phyloP scores from a whole-genome alignment of 23 red algal species.

The Chondrus crispus region DNA sequence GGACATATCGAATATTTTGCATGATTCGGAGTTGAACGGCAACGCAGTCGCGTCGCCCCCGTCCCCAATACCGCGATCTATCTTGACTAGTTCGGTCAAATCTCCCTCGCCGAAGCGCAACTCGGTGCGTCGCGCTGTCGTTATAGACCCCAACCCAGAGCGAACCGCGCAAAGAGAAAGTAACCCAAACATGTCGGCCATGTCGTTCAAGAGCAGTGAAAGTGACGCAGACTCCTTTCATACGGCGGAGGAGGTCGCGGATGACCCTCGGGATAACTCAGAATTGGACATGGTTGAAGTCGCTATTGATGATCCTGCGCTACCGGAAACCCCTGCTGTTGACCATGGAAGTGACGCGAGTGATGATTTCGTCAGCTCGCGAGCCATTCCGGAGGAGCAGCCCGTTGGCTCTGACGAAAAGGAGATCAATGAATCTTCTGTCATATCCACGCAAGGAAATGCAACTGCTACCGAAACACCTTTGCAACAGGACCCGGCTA shows the following conservation, averaged over 20 bases:
- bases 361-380: neutral
- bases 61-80: neutral
- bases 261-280: neutral
- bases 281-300: neutral
- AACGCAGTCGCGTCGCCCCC: neutral
- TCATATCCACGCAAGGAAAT: neutral
- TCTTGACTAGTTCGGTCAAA: neutral
- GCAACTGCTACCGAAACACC: neutral
- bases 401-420: neutral
- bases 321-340: too few species aligned
- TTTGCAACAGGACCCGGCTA: neutral
- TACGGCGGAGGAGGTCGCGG: conserved; percentile 34
- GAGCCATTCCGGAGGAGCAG: neutral
- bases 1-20: neutral
- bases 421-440: neutral
- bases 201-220: too few species aligned
- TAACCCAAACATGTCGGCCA: neutral
- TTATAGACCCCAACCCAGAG: neutral
- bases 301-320: neutral
- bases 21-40: neutral
- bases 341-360: neutral
- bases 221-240: conserved; percentile 60
- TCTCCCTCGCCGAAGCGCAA: neutral
- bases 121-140: neutral
- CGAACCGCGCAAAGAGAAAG: neutral